Percentiles rank a stretch among this genome's conserved stretches.
Evolutionary conservation across 2,329 filamentous ascomycete species (phyloP).

Genomic region (Colletotrichum neosansevieriae): DNA sequence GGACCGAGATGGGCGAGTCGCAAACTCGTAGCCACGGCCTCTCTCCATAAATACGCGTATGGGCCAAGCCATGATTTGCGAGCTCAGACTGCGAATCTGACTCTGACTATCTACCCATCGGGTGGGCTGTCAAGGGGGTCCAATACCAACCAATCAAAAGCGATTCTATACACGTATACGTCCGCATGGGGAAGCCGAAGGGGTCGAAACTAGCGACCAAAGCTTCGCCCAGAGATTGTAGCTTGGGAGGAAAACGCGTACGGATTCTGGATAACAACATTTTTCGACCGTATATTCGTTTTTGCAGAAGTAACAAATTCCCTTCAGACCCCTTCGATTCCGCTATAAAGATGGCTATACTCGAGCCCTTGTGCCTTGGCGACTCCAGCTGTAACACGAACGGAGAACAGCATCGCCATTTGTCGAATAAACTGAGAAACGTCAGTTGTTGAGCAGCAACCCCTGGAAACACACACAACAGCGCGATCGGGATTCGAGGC

Average conservation of each 20-base stretch:
- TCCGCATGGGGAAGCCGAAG: neutral
- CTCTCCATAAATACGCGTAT: constrained; percentile 16
- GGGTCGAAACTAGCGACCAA: neutral
- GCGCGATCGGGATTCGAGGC: neutral
- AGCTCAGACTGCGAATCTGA: neutral
- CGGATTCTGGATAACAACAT: constrained; percentile 9
- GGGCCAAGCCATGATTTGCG: constrained; percentile 19
- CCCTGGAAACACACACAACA: neutral
- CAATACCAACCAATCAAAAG: neutral
- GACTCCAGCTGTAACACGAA: constrained; percentile 5
- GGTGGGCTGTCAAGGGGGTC: neutral
- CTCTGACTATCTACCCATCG: constrained; percentile 14
- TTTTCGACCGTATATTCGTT: neutral
- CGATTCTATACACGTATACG: constrained; percentile 19
- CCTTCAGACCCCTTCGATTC: neutral
- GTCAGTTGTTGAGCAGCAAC: neutral
- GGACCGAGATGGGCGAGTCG: neutral
- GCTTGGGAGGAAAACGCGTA: constrained; percentile 23
- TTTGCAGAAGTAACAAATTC: neutral
- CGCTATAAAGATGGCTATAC: constrained; percentile 28
- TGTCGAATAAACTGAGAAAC: neutral
- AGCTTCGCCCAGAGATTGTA: constrained; percentile 1
- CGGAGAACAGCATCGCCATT: constrained; percentile 5
- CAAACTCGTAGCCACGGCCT: neutral
- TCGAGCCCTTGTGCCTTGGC: constrained; percentile 26